Percentiles rank a stretch among this genome's conserved stretches.
Evolutionary conservation across 352 stramenopile species (phyloP).

Genomic region (Globisporangium canariense): DNA sequence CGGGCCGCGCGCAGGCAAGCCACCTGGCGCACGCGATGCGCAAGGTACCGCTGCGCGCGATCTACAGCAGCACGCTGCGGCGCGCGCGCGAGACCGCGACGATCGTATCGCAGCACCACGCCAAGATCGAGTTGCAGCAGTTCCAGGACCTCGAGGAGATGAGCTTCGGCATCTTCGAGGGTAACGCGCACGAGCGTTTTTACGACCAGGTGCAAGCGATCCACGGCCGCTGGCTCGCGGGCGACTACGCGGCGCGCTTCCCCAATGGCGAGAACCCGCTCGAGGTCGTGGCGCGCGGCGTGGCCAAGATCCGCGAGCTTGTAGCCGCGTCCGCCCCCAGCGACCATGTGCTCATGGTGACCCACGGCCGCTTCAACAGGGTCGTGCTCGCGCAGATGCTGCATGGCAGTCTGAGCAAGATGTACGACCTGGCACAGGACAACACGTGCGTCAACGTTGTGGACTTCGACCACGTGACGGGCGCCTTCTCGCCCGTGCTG

Average conservation of each 20-base stretch:
- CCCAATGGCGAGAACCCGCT: constrained; percentile 63
- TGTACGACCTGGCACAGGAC: constrained; percentile 71
- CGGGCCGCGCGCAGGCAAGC: constrained; percentile 52
- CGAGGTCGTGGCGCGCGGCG: constrained; percentile 65
- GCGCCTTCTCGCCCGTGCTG: constrained; percentile 51
- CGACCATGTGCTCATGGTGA: constrained; percentile 75
- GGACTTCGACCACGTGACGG: constrained; percentile 63
- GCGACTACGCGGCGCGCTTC: constrained; percentile 50
- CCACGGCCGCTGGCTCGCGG: constrained; percentile 56
- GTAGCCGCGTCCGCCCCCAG: constrained; percentile 29
- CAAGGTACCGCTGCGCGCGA: constrained; percentile 56
- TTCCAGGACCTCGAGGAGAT: constrained; percentile 79
- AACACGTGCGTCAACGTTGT: constrained; percentile 87
- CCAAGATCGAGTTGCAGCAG: constrained; percentile 49
- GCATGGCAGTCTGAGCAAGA: constrained; percentile 48
- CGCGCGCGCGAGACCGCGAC: constrained; percentile 16
- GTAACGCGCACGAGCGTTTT: constrained; percentile 46
- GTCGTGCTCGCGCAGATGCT: constrained; percentile 72
- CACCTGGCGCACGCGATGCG: constrained; percentile 61
- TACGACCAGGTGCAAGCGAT: constrained; percentile 57
- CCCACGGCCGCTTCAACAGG: constrained; percentile 85
- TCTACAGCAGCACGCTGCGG: constrained; percentile 56
- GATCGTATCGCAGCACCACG: constrained; percentile 48
- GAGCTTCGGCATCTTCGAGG: constrained; percentile 79
- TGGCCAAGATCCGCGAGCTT: constrained; percentile 57